Percentiles rank a stretch among this genome's conserved stretches.
phyloP scores from a whole-genome alignment of 306 rosid species.

The Gastrolobium villosum region DNA sequence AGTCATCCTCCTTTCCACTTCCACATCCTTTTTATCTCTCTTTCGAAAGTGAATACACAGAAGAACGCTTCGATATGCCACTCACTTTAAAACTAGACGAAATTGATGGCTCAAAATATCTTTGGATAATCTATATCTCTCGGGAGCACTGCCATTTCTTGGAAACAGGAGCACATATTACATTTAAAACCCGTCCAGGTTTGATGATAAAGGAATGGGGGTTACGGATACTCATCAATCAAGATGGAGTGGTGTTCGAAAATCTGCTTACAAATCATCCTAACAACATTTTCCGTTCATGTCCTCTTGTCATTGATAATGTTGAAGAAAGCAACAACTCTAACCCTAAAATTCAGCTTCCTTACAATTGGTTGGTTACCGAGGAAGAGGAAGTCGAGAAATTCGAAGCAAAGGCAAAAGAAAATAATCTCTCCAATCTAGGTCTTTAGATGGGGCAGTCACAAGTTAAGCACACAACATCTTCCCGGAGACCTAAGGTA shows the following conservation, averaged over 20 bases:
- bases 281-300: no score
- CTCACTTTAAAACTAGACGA: neutral
- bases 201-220: slow-evolving; percentile 5
- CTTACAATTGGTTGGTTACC: neutral
- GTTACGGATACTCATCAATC: neutral
- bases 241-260: neutral
- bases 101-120: neutral
- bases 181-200: slow-evolving; percentile 13
- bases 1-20: neutral
- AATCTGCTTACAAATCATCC: no score
- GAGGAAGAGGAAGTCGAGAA: slow-evolving; percentile 8
- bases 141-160: slow-evolving; percentile 22
- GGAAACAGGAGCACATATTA: neutral
- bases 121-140: slow-evolving; percentile 33
- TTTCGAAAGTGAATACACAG: slow-evolving; percentile 18
- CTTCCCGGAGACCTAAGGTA: no score
- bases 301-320: neutral
- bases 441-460: neutral
- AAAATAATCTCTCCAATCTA: neutral
- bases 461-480: neutral
- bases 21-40: slow-evolving; percentile 28
- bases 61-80: neutral
- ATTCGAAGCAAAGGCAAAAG: neutral
- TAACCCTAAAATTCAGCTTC: neutral
- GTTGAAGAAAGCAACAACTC: neutral